A percentile compares a stretch with the other conserved stretches of the same genome.
phyloP scores from a whole-genome alignment of 2,329 filamentous ascomycete genomes.

The Pseudopithomyces maydicus region DNA sequence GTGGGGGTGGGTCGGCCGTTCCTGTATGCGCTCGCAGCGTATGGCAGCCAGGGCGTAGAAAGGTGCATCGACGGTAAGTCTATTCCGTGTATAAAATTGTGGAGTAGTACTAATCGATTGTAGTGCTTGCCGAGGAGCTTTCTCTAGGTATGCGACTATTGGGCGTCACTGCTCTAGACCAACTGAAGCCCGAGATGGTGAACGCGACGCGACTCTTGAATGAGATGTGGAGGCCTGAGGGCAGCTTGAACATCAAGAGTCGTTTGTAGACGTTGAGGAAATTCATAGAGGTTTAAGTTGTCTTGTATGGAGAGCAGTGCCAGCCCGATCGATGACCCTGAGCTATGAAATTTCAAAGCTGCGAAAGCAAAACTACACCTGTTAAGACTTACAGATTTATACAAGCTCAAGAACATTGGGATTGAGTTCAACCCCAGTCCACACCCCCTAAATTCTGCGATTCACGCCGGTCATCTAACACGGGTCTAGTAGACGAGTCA shows the following conservation, averaged over 20 bases:
- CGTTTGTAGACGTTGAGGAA: constrained; percentile 20
- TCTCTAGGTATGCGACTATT: constrained; percentile 70
- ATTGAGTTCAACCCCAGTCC: too few species aligned
- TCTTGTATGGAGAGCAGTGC: not conserved
- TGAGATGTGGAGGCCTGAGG: constrained; percentile 42
- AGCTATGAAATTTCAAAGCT: too few species aligned
- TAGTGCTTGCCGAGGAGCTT: constrained; percentile 61
- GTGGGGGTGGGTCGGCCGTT: constrained; percentile 46
- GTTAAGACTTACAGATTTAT: too few species aligned
- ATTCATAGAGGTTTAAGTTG: not conserved
- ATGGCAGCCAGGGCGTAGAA: constrained; percentile 44
- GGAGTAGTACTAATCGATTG: constrained; percentile 10
- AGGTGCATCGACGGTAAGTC: constrained; percentile 44
- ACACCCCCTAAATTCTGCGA: too few species aligned
- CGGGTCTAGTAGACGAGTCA: too few species aligned
- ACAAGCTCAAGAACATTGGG: too few species aligned
- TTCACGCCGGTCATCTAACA: too few species aligned
- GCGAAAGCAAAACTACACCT: too few species aligned
- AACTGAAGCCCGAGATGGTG: constrained; percentile 66
- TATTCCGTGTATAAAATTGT: not conserved
- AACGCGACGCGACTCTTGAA: constrained; percentile 50
- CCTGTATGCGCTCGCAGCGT: constrained; percentile 45
- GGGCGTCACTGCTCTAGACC: constrained; percentile 64
- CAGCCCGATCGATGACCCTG: too few species aligned
- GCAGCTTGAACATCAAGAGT: constrained; percentile 23